Conservation (phyloP, 2,329 filamentous ascomycete genomes). For the Fusarium concolor region DNA sequence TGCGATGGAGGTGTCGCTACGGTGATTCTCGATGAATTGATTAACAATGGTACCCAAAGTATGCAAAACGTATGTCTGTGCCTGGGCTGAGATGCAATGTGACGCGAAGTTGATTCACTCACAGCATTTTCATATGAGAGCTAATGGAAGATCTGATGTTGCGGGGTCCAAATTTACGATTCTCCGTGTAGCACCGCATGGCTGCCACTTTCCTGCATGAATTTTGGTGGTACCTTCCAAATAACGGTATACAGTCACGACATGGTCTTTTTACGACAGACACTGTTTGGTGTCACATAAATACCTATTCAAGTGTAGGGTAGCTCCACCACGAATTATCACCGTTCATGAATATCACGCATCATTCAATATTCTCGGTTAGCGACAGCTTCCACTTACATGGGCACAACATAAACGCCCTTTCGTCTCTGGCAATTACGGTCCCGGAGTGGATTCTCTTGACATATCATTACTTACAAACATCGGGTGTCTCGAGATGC, state of each 20-base stretch:
- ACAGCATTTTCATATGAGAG: conserved; percentile 1
- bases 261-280: too few relatives aligned
- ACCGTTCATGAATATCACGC: not conserved
- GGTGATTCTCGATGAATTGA: conserved; percentile 11
- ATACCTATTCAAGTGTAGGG: conserved; percentile 13
- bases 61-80: conserved; percentile 25
- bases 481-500: not conserved
- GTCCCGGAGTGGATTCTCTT: not conserved
- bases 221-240: conserved; percentile 12
- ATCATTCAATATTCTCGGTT: not conserved
- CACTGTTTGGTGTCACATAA: not conserved
- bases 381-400: conserved; percentile 10
- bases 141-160: conserved; percentile 26
- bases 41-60: conserved; percentile 3
- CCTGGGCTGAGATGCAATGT: conserved; percentile 35
- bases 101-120: conserved; percentile 16
- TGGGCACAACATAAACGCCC: conserved; percentile 2
- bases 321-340: conserved; percentile 1
- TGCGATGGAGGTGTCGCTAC: conserved; percentile 5
- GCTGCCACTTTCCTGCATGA: conserved; percentile 7
- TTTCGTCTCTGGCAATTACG: not conserved
- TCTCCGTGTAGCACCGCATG: conserved; percentile 16
- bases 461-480: not conserved
- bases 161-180: conserved; percentile 21
- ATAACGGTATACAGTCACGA: not conserved